A percentile compares a stretch with the other conserved stretches of the same genome.
Conservation (phyloP, 2,329 filamentous ascomycete genomes). For the Aspergillus viridinutans region DNA sequence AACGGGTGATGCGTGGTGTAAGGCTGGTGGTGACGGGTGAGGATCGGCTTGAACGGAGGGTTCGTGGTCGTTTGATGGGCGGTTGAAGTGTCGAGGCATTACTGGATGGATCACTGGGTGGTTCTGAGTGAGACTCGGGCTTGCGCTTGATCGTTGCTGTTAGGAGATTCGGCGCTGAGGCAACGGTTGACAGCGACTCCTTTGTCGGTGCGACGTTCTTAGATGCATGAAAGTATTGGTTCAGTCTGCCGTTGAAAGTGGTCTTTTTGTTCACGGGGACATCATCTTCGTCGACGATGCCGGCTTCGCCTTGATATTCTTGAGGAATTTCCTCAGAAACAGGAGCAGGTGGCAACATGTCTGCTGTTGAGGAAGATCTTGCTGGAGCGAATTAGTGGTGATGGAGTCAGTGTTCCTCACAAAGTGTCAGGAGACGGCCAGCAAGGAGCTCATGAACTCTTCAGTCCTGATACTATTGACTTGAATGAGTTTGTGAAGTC, state of each 20-base stretch:
- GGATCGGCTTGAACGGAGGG: neutral
- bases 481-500: neutral
- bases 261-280: conserved; percentile 31
- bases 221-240: conserved; percentile 28
- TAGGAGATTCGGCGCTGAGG: neutral
- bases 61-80: conserved; percentile 15
- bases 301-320: neutral
- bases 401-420: neutral
- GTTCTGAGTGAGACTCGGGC: neutral
- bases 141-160: neutral
- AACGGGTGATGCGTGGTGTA: conserved; percentile 13
- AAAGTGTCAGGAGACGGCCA: neutral
- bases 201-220: neutral
- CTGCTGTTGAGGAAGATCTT: neutral
- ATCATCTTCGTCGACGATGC: conserved; percentile 12
- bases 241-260: conserved; percentile 35
- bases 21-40: neutral
- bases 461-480: neutral
- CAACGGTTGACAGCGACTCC: neutral
- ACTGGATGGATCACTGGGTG: neutral
- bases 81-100: neutral
- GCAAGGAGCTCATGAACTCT: neutral
- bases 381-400: neutral
- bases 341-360: neutral
- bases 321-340: neutral